A percentile compares a stretch with the other conserved stretches of the same genome.
Evolutionary conservation across 2,329 filamentous ascomycete genomes (phyloP).

Genomic region (Fusarium protoensiforme): DNA sequence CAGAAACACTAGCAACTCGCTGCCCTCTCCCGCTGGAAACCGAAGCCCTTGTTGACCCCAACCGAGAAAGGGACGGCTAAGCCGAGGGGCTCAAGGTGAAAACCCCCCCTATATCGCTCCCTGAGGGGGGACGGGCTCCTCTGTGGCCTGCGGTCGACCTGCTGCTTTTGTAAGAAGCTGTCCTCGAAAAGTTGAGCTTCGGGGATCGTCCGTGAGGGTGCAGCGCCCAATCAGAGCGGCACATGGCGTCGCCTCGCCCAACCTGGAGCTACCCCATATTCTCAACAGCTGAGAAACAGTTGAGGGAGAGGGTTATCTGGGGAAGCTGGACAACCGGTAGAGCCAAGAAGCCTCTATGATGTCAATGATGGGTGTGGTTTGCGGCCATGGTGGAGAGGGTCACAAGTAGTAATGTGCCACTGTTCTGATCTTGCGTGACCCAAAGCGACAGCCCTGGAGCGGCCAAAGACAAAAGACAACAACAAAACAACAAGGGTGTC

Average conservation of each 20-base stretch:
- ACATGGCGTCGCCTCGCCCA: slow-evolving; percentile 3
- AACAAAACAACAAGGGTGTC: not conserved
- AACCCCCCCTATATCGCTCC: not conserved
- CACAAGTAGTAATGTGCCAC: not conserved
- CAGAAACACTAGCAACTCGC: slow-evolving; percentile 22
- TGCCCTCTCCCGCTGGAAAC: slow-evolving; percentile 32
- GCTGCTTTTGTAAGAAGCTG: slow-evolving; percentile 23
- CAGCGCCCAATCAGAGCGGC: slow-evolving; percentile 2
- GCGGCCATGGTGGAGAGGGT: not conserved
- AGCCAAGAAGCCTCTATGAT: not conserved
- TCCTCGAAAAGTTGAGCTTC: slow-evolving; percentile 12
- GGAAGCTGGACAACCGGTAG: not conserved
- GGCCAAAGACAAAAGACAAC: not conserved
- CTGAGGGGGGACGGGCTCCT: not conserved
- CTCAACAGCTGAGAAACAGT: slow-evolving; percentile 1
- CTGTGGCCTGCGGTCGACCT: slow-evolving; percentile 14
- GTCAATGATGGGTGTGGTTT: not conserved
- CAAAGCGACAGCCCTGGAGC: not conserved
- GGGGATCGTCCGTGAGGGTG: slow-evolving; percentile 25
- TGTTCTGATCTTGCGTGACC: not conserved
- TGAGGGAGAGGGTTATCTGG: not conserved
- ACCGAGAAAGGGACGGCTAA: slow-evolving; percentile 13
- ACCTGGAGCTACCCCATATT: slow-evolving; percentile 1
- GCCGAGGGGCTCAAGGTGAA: slow-evolving; percentile 5
- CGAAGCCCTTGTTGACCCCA: slow-evolving; percentile 36